Evolutionary conservation across 192 early-diverging fungal genomes (phyloP).

Genomic region (Backusella mclennaniae): DNA sequence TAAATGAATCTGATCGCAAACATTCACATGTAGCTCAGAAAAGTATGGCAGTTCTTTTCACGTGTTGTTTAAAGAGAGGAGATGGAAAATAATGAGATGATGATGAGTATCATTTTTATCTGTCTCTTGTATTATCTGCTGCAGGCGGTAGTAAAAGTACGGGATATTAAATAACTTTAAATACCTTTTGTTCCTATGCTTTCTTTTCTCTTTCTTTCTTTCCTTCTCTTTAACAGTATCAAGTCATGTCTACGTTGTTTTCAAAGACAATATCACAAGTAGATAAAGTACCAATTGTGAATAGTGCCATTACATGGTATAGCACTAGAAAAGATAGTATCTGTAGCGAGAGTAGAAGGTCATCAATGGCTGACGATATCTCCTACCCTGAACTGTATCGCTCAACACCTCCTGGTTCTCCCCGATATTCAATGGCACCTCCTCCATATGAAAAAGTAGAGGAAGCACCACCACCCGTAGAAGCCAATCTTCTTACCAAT

Average conservation of each 20-base stretch:
- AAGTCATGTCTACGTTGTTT: conserved; percentile 10
- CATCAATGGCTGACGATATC: background rate
- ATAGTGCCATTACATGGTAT: conserved; percentile 4
- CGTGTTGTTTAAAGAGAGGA: background rate
- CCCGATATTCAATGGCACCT: conserved; percentile 10
- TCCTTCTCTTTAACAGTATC: background rate
- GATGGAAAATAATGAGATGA: background rate
- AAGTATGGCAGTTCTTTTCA: background rate
- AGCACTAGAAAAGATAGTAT: background rate
- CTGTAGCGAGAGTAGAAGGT: background rate
- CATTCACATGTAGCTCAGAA: conserved; percentile 8
- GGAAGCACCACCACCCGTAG: background rate
- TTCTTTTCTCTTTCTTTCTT: background rate
- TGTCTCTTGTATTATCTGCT: background rate
- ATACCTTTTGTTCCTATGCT: background rate
- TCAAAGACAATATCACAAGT: background rate
- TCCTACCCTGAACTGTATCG: conserved; percentile 1
- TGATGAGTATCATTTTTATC: background rate
- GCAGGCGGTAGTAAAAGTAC: background rate
- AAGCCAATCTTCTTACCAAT: background rate
- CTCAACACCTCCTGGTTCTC: conserved; percentile 2
- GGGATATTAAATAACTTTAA: conserved; percentile 5
- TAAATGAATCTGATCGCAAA: background rate
- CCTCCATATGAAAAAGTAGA: conserved; percentile 17
- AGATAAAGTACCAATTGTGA: conserved; percentile 14